Conservation (phyloP, 441 rosid genomes). For the Syzygium syzygioides region DNA sequence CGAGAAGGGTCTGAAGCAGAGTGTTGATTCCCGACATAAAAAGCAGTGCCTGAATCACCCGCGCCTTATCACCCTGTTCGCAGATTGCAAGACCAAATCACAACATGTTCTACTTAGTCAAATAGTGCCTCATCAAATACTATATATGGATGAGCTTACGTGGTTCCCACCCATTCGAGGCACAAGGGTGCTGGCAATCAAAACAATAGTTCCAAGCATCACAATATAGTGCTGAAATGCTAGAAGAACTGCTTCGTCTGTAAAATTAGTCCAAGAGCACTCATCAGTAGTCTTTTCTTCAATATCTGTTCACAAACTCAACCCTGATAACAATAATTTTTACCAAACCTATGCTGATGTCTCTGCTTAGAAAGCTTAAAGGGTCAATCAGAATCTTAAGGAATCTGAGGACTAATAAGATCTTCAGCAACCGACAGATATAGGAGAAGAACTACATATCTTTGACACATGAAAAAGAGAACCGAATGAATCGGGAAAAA, state of each 20-base stretch:
- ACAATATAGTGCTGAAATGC: constrained; percentile 94
- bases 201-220: constrained; percentile 83
- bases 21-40: constrained; percentile 89
- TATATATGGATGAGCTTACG: constrained; percentile 31
- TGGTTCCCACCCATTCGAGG: constrained; percentile 75
- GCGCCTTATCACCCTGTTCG: constrained; percentile 81
- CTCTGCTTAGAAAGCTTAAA: background rate
- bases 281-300: background rate
- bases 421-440: background rate
- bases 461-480: background rate
- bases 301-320: background rate
- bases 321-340: background rate
- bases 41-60: constrained; percentile 69
- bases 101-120: background rate
- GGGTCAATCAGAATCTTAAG: background rate
- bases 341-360: background rate
- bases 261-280: constrained; percentile 10
- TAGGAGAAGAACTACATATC: background rate
- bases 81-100: background rate
- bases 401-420: background rate
- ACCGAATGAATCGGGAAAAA: background rate
- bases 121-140: background rate
- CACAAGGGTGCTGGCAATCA: constrained; percentile 60
- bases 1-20: constrained; percentile 70
- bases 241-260: constrained; percentile 63